Evolutionary conservation across 148 eudicot genomes (phyloP), one percentile per base, ranked within the genome.

Genomic region (Rhododendron ferrugineum): DNA sequence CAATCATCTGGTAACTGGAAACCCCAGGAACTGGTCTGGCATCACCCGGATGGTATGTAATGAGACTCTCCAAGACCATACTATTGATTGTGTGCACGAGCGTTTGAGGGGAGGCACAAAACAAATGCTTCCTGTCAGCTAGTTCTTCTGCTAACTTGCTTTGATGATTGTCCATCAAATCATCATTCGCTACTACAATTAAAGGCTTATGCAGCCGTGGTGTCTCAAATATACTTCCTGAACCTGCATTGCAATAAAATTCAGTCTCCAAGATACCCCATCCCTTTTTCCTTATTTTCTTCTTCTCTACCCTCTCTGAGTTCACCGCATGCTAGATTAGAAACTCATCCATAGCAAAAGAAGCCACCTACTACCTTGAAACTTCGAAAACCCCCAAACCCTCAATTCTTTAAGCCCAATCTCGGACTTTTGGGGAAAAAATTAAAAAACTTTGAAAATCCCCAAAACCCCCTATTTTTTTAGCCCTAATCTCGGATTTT

Each of bases 101-200:
- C 26, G 91, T 89, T 58, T 92, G 95, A 66, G 99, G 98, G 49
- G 82, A 91, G 46, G 98, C 94, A 84, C 95, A 95, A 79, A 91
- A 90, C 86, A 95, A 88, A 86, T 95, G 97, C 86, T 92, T 93
- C 85, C 97, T 91, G 23, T 90, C 92, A 23, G 98, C 98, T 83
- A 95, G 82, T 90, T 95, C 99, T 88, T 96, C 98, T 10, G 97
- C 98, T 66, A 95, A 85, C 91, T 95, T 95, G 46, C 89, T 92
- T 91, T 94, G 99, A 87, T 96, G 98, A 86, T 96, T 96, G 91
- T 96, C 98, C 98, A 96, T 96, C 87, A 94, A 89, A 87, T 93
- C 96, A 92, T 95, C 98, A 66, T 93, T 96, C 82, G 95, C 98
- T 28, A 94, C 99, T 47, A 96, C 99, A 66, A 96, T 92, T 85